Conservation (phyloP, 2,329 filamentous ascomycete genomes). For the Ophiobolus disseminans region DNA sequence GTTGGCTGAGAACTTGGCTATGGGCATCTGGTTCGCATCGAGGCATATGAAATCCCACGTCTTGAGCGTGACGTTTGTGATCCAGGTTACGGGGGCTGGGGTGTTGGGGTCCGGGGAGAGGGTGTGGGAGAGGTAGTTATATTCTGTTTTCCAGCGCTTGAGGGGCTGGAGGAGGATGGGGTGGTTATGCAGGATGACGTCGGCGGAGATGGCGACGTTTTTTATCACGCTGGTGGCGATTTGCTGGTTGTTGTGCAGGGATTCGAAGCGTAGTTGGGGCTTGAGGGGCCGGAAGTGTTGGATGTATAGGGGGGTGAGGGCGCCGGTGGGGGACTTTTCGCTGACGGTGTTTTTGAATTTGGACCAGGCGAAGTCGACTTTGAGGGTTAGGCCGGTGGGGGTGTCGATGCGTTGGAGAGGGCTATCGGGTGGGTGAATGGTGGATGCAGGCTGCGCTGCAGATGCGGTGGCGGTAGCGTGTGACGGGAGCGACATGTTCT, state of each 20-base stretch:
- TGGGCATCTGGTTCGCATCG: slow-evolving; percentile 19
- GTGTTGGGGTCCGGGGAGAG: slow-evolving; percentile 7
- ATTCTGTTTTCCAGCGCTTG: slow-evolving; percentile 26
- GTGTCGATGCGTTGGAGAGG: neutral
- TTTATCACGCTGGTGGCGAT: slow-evolving; percentile 25
- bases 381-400: slow-evolving; percentile 15
- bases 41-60: slow-evolving; percentile 30
- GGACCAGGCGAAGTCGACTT: slow-evolving; percentile 27
- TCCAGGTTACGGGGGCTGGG: slow-evolving; percentile 21
- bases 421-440: neutral
- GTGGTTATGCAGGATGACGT: slow-evolving; percentile 20
- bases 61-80: slow-evolving; percentile 20
- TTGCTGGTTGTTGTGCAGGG: slow-evolving; percentile 1
- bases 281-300: slow-evolving; percentile 28
- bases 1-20: slow-evolving; percentile 27
- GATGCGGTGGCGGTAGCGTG: no score
- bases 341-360: slow-evolving; percentile 27
- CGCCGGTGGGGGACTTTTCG: slow-evolving; percentile 12
- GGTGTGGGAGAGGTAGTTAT: slow-evolving; percentile 28
- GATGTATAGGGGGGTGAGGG: slow-evolving; percentile 22
- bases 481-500: no score
- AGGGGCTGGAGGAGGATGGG: slow-evolving; percentile 23
- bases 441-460: no score
- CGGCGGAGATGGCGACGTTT: slow-evolving; percentile 21
- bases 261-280: slow-evolving; percentile 24